Evolutionary conservation across 2,329 filamentous ascomycete genomes (phyloP).

Genomic region (Alternaria atra): DNA sequence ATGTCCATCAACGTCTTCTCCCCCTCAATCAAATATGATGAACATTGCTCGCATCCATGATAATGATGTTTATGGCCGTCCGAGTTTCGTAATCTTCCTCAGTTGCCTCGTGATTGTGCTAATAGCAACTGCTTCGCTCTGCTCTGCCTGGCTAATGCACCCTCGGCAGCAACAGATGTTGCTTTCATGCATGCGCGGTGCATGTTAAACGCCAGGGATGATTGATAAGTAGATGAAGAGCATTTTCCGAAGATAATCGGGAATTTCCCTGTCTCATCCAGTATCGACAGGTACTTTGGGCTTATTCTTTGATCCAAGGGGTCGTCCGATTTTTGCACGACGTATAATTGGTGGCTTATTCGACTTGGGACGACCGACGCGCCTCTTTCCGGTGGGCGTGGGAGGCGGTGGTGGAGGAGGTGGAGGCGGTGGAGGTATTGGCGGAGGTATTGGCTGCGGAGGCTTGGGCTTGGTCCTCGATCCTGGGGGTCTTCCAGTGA

Average conservation of each 20-base stretch:
- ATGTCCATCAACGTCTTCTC: not conserved
- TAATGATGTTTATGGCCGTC: not conserved
- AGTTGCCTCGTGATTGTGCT: not conserved
- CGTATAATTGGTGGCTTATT: not conserved
- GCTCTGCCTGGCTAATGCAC: not conserved
- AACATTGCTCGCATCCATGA: not conserved
- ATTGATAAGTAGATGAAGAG: not conserved
- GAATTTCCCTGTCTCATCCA: not conserved
- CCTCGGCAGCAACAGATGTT: not conserved
- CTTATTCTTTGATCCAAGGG: conserved; percentile 2
- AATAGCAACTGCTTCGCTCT: not conserved
- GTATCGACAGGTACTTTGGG: conserved; percentile 1
- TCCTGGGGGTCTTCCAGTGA: conserved; percentile 28
- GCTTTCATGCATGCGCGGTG: not conserved
- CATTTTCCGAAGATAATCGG: not conserved
- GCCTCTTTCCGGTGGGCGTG: not conserved
- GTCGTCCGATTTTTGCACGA: not conserved
- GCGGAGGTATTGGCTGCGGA: not conserved
- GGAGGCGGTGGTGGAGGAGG: too few species aligned
- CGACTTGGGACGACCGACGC: not conserved
- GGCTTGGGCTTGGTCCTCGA: conserved; percentile 24
- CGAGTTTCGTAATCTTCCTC: not conserved
- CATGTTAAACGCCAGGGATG: not conserved
- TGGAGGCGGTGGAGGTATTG: not conserved
- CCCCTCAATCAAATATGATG: not conserved